Evolutionary conservation across 1,284 basidiomycete genomes (phyloP).

Genomic region (Melampsora medusae): DNA sequence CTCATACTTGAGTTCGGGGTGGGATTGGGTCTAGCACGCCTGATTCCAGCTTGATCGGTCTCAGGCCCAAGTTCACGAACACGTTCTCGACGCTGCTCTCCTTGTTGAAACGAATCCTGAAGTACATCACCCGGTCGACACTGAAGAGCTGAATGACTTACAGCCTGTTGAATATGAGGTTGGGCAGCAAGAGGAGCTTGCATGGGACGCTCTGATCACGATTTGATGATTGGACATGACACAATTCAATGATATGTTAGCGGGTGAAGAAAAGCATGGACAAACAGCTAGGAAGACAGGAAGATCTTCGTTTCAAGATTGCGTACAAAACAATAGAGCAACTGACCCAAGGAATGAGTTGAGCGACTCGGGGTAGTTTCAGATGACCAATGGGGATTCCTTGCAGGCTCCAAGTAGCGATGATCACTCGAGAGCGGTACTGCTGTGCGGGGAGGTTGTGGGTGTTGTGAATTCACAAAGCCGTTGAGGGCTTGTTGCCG

Average conservation of each 20-base stretch:
- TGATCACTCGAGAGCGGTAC: constrained; percentile 28
- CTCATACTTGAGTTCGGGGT: constrained; percentile 28
- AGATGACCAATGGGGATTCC: constrained; percentile 23
- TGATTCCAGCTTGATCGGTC: constrained; percentile 12
- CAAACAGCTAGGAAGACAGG: too few relatives aligned
- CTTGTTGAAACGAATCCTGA: constrained; percentile 14
- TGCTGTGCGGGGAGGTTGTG: constrained; percentile 4
- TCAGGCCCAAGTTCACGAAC: constrained; percentile 32
- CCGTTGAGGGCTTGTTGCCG: constrained; percentile 12
- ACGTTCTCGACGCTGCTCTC: constrained; percentile 17
- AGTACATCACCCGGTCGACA: constrained; percentile 37
- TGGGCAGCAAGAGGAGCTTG: constrained; percentile 30
- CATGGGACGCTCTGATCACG: constrained; percentile 13
- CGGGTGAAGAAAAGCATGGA: too few relatives aligned
- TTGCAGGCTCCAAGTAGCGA: constrained; percentile 21
- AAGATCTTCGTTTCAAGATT: too few relatives aligned
- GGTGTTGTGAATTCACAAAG: background rate
- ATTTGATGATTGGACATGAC: too few relatives aligned
- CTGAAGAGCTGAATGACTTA: constrained; percentile 13
- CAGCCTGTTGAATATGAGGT: constrained; percentile 25
- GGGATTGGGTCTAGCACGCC: constrained; percentile 22
- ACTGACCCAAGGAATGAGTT: constrained; percentile 5
- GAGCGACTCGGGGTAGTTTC: background rate
- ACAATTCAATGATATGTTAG: too few relatives aligned
- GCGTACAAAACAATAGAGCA: background rate